Evolutionary conservation across 768 basidiomycete species (phyloP).

Genomic region (Steccherinum ochraceum): DNA sequence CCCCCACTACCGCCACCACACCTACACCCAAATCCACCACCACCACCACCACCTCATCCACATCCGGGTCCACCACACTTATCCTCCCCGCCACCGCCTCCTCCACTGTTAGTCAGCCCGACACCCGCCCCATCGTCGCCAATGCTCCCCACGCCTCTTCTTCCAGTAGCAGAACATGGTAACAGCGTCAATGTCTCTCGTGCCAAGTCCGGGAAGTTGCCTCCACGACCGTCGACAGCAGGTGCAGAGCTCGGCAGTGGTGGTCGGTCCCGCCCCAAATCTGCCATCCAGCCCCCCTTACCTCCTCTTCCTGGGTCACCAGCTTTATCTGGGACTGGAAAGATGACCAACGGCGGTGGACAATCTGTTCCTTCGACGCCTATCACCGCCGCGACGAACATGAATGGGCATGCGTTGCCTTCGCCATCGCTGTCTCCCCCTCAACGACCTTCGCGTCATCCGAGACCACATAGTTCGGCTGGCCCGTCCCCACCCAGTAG

Average conservation of each 20-base stretch:
- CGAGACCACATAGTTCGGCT: slow-evolving; percentile 1
- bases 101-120: neutral
- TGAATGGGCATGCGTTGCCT: neutral
- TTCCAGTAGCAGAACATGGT: neutral
- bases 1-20: neutral
- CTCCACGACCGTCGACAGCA: slow-evolving; percentile 35
- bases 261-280: slow-evolving; percentile 7
- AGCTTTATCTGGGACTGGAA: neutral
- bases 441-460: neutral
- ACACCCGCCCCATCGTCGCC: neutral
- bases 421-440: neutral
- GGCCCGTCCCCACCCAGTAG: slow-evolving; percentile 2
- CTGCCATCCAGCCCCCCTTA: slow-evolving; percentile 9
- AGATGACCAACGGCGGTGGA: neutral
- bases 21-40: neutral
- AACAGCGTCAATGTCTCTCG: neutral
- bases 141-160: neutral
- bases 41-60: neutral
- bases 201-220: slow-evolving; percentile 10
- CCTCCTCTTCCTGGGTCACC: slow-evolving; percentile 18
- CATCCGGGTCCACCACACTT: neutral
- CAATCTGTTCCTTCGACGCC: neutral
- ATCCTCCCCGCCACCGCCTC: neutral
- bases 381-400: neutral
- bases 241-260: slow-evolving; percentile 18